phyloP scores from a whole-genome alignment of 805 yeast genomes.

The Candida oleophila region DNA sequence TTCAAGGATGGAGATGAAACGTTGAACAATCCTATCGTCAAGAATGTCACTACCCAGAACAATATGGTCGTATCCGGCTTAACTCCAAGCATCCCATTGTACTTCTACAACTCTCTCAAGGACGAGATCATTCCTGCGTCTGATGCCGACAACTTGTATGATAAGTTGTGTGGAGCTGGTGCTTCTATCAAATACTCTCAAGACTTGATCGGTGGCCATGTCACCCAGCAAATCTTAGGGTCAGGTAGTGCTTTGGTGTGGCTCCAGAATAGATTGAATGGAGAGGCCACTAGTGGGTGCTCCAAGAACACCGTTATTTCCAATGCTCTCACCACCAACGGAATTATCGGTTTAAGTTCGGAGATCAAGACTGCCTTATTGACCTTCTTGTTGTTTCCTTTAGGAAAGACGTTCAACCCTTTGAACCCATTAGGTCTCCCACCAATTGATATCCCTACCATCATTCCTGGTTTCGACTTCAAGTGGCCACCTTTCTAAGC shows the following conservation, averaged over 20 bases:
- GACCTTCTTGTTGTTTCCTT: not conserved
- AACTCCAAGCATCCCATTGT: slow-evolving; percentile 14
- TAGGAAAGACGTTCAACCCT: not conserved
- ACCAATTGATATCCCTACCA: not conserved
- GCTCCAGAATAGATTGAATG: slow-evolving; percentile 18
- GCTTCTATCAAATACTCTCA: not conserved
- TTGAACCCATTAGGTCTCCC: not conserved
- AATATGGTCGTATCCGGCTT: not conserved
- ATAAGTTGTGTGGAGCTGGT: not conserved
- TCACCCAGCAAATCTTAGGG: slow-evolving; percentile 15
- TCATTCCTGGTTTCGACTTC: not conserved
- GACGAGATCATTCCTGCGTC: slow-evolving; percentile 14
- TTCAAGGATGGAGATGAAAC: slow-evolving; percentile 1
- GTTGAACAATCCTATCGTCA: slow-evolving; percentile 2
- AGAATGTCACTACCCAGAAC: slow-evolving; percentile 2
- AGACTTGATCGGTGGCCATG: slow-evolving; percentile 17
- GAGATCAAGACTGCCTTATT: not conserved
- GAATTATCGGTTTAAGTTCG: not conserved
- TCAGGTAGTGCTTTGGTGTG: slow-evolving; percentile 19
- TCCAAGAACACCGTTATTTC: slow-evolving; percentile 3
- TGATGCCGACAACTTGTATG: slow-evolving; percentile 1
- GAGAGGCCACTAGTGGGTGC: slow-evolving; percentile 18
- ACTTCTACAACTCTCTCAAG: slow-evolving; percentile 10
- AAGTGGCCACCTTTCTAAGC: not conserved
- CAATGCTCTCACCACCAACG: not conserved